A percentile compares a stretch with the other conserved stretches of the same genome.
Evolutionary conservation across 768 basidiomycete species (phyloP).

Genomic region (Pisolithus marmoratus): DNA sequence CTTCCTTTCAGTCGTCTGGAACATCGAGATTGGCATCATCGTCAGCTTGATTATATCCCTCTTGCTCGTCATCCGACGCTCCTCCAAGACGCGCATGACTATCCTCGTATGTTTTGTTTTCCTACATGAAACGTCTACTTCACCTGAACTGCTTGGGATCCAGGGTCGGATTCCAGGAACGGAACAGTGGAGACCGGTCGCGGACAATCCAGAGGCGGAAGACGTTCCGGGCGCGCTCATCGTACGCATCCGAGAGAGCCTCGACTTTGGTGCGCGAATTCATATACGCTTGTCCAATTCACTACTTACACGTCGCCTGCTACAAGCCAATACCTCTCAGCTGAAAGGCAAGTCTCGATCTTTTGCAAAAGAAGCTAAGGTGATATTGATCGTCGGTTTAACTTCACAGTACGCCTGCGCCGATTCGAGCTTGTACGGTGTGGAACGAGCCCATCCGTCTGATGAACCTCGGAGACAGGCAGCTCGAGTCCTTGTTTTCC

Average conservation of each 20-base stretch:
- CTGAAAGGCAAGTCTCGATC: slow-evolving; percentile 57
- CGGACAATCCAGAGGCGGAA: slow-evolving; percentile 83
- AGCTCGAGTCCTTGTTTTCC: slow-evolving; percentile 80
- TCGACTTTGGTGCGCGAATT: slow-evolving; percentile 72
- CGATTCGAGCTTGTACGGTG: slow-evolving; percentile 87
- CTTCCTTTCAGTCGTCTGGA: slow-evolving; percentile 79
- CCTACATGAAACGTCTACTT: background rate
- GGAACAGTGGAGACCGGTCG: slow-evolving; percentile 83
- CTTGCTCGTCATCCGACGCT: slow-evolving; percentile 83
- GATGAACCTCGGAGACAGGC: slow-evolving; percentile 75
- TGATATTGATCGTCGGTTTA: slow-evolving; percentile 1
- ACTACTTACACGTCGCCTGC: background rate
- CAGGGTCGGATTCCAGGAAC: slow-evolving; percentile 88
- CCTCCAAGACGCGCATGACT: slow-evolving; percentile 84
- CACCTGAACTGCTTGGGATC: background rate
- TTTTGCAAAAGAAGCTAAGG: background rate
- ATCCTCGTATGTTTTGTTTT: slow-evolving; percentile 56
- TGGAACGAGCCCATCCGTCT: slow-evolving; percentile 76
- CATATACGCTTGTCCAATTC: background rate
- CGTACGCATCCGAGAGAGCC: slow-evolving; percentile 80
- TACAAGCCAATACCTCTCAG: slow-evolving; percentile 86
- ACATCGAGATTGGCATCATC: slow-evolving; percentile 89
- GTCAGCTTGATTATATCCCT: slow-evolving; percentile 84
- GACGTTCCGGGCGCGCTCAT: slow-evolving; percentile 79
- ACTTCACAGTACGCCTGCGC: slow-evolving; percentile 58